Evolutionary conservation across 345 rosid species (phyloP).

Genomic region (Citrus inodora): DNA sequence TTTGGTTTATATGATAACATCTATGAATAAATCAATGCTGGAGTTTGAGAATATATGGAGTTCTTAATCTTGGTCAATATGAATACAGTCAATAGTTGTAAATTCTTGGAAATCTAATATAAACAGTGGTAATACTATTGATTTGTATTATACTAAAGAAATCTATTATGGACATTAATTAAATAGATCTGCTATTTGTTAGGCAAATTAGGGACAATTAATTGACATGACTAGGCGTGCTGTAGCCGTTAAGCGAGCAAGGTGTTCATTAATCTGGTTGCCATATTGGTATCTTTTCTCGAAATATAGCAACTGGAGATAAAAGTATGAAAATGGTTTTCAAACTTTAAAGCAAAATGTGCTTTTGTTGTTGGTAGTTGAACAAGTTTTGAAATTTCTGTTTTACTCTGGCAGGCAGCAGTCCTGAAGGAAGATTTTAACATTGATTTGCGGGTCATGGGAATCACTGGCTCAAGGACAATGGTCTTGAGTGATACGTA

Average conservation of each 20-base stretch:
- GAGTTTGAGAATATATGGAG: background rate
- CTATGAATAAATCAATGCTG: background rate
- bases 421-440: slow-evolving; percentile 95
- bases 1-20: background rate
- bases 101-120: background rate
- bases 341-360: background rate
- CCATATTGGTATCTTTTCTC: background rate
- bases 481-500: slow-evolving; percentile 92
- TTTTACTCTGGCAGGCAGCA: slow-evolving; percentile 56
- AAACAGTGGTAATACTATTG: background rate
- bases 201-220: background rate
- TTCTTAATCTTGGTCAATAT: background rate
- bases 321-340: background rate
- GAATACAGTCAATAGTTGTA: background rate
- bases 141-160: background rate
- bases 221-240: background rate
- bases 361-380: background rate
- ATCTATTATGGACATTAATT: background rate
- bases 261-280: background rate
- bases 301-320: background rate
- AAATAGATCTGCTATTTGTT: background rate
- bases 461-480: slow-evolving; percentile 70
- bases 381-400: background rate
- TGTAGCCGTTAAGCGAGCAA: background rate
- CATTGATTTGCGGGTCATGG: slow-evolving; percentile 96